A percentile compares a stretch with the other conserved stretches of the same genome.
These are phyloP conservation scores for Aspergillus costaricaensis DNA, from an alignment of 2,329 filamentous ascomycete species.

Conservation along the genomic window DNA sequence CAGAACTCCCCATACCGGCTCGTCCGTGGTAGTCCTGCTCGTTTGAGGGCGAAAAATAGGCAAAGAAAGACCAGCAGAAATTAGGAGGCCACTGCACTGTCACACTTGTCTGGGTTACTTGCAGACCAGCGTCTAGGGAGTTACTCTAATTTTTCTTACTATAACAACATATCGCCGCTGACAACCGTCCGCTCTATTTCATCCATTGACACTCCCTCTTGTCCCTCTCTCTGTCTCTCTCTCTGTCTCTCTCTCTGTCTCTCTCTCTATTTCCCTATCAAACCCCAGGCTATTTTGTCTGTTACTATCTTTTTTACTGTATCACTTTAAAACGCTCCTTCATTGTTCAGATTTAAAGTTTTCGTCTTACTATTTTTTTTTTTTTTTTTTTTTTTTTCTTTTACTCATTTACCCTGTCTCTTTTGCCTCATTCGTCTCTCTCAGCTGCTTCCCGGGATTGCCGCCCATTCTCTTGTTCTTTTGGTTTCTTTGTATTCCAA, in stretches of 20 bases:
- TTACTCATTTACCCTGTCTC: constrained; percentile 3
- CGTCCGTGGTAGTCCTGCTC: constrained; percentile 19
- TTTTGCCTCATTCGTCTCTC: constrained; percentile 9
- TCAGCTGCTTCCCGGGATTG: constrained; percentile 1
- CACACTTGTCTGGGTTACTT: background rate
- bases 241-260: constrained; percentile 6
- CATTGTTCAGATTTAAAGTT: constrained; percentile 2
- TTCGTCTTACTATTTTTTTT: constrained; percentile 7
- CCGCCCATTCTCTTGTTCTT: constrained; percentile 12
- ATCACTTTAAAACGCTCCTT: background rate
- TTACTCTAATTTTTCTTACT: constrained; percentile 2
- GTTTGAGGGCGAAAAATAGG: constrained; percentile 13
- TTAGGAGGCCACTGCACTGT: background rate
- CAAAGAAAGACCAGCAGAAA: constrained; percentile 1
- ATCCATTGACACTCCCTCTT: background rate
- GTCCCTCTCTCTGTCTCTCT: constrained; percentile 5
- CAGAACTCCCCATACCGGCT: constrained; percentile 11
- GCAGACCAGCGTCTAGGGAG: background rate
- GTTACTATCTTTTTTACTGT: background rate
- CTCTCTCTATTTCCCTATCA: constrained; percentile 9
- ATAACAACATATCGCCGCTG: background rate
- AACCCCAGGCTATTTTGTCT: constrained; percentile 1
- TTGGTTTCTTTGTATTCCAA: constrained; percentile 14
- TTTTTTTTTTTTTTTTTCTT: background rate
- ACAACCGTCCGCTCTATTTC: background rate